Base-by-base conservation (phyloP, 306 rosid species). In the Quercus ilex region DNA sequence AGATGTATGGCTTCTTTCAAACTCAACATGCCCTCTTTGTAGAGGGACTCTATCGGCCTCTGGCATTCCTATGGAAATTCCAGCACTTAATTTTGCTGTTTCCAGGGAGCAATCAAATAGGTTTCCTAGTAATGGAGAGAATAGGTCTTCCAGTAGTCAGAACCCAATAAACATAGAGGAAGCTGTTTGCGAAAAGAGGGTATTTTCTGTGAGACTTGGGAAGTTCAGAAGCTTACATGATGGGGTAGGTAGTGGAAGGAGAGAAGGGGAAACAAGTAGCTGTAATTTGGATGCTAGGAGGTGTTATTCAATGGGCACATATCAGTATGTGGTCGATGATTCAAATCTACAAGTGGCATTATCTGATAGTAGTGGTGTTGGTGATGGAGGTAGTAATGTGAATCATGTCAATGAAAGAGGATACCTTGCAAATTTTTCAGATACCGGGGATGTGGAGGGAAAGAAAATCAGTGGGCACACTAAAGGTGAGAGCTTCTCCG, bases 231-330 rank as follows among this genome's bases (percentile, higher is more conserved):
- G 75, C 73, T 46, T 79, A 7, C 73, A 76, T 55, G 69, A 58
- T 49, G 93, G 71, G 2, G 41, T 46, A 30, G 86, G 30, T 53
- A 56, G 70, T 55, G 77, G 75, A 21, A 87, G 33, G 49, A 59
- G 53, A 46, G 65, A 60, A 74, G 88, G 77, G 73, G 93, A 85
- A 23, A 75, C 73, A 13, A 78, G 90, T 71, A 80, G 88, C 21
- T 20, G 85, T 65, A 77, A 82, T 41, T 81, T 92, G 80, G 87
- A 90, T 70, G 93, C 75, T 18, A 88, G 97, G 76, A 91, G 99
- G 78, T 94, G 97, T 75, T 94, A 87, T 76, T 94, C 99, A 11
- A 94, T 94, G 99, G 97, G 97, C 12, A 82, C 97, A 53, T 94
- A 79, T 85, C 87, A 87, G 75, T 94, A 94, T 82, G 92, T 91